These are phyloP conservation scores for Simmondsia chinensis DNA, from an alignment of 148 eudicot species.

Conservation along the genomic window DNA sequence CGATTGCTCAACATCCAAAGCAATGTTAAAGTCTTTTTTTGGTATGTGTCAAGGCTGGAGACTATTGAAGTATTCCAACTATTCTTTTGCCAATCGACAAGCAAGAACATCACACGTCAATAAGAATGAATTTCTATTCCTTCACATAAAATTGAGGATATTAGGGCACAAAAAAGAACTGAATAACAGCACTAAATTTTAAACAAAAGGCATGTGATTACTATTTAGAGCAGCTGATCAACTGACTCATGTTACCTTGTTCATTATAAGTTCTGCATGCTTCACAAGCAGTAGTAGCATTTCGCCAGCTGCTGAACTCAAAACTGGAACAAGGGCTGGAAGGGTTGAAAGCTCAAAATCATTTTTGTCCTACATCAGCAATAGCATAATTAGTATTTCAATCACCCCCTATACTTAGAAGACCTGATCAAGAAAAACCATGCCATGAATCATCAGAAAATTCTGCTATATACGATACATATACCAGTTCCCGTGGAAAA, in stretches of 20 bases:
- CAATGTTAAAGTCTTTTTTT: too few species aligned
- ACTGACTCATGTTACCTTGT: conserved; percentile 81
- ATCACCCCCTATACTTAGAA: not conserved
- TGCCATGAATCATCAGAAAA: too few species aligned
- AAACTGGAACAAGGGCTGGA: conserved; percentile 95
- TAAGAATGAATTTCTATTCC: too few species aligned
- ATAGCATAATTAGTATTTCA: not conserved
- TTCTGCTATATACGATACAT: too few species aligned
- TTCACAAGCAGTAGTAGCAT: conserved; percentile 80
- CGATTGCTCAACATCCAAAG: too few species aligned
- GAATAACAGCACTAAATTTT: not conserved
- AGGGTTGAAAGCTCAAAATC: conserved; percentile 94
- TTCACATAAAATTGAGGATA: too few species aligned
- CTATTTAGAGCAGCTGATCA: not conserved
- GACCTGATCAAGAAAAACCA: not conserved
- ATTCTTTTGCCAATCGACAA: too few species aligned
- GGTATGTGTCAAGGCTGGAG: too few species aligned
- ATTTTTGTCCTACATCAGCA: conserved; percentile 60
- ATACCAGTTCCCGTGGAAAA: too few species aligned
- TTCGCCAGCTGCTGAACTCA: conserved; percentile 82
- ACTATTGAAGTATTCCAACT: too few species aligned
- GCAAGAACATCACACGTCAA: too few species aligned
- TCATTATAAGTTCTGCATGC: conserved; percentile 86
- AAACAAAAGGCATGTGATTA: not conserved
- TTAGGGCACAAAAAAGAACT: too few species aligned